phyloP scores from a whole-genome alignment of 345 rosid species.

The Streptanthus diversifolius region DNA sequence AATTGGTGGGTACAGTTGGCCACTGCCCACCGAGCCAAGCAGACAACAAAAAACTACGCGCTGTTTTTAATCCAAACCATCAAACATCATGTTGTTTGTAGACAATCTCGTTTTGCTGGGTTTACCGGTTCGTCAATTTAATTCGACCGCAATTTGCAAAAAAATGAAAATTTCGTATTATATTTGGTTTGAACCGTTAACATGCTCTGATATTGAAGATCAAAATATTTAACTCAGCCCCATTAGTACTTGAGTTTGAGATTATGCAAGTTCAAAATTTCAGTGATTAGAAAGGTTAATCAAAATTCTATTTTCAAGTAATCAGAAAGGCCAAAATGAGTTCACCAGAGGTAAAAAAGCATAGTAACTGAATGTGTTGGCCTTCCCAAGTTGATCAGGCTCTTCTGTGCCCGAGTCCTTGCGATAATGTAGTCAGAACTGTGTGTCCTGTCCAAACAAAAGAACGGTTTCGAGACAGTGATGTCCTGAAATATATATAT shows the following conservation, averaged over 20 bases:
- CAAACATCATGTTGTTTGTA: constrained; percentile 11
- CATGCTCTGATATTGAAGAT: neutral
- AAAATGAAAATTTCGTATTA: neutral
- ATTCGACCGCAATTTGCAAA: neutral
- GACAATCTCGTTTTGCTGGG: neutral
- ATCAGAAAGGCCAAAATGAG: neutral
- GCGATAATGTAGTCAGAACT: neutral
- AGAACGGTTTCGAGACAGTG: neutral
- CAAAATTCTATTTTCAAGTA: neutral
- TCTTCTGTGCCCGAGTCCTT: neutral
- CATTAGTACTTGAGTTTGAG: neutral
- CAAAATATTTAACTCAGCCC: neutral
- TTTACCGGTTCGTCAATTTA: neutral
- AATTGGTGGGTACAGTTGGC: constrained; percentile 12
- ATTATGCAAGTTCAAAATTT: neutral
- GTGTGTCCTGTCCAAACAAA: neutral
- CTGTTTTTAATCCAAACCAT: neutral
- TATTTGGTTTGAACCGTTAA: neutral
- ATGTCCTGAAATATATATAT: neutral
- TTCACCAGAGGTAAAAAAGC: neutral
- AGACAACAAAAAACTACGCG: neutral
- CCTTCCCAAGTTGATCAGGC: neutral
- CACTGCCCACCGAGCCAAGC: neutral
- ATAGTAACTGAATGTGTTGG: neutral
- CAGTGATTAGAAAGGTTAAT: neutral